Evolutionary conservation across 2,329 filamentous ascomycete species (phyloP), one percentile per base, ranked within the genome.

Genomic region (Phyllachora maydis): DNA sequence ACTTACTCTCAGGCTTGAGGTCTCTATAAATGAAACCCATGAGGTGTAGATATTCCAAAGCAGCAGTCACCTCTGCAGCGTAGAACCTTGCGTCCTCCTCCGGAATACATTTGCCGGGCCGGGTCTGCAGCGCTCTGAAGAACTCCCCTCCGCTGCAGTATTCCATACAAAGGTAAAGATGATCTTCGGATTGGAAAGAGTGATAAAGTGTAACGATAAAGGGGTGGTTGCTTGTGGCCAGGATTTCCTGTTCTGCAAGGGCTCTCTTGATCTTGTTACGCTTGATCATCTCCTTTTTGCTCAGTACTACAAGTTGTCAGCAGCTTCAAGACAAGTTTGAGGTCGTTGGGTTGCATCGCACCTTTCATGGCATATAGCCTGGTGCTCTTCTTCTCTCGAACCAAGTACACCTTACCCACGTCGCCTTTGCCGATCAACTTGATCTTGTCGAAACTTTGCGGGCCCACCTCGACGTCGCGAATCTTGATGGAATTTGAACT

Each of bases 221-320:
- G 0, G 88, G 88, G 41, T 98, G 88, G 39, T 98, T 98, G 58
- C 85, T 95, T 19, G 88, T 98, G 6, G 88, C 88, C 25, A 98
- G 58, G 34, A 98, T 98, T 49, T 98, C 88, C 46, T 95, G 88
- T 52, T 98, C 88, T 18, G 88, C 88, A 36, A 98, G 60, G 9
- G 88, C 88, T 43, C 88, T 71, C 64, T 98, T 98, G 55, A 98
- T 98, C 64, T 98, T 98, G 60, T 98, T 98, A 28, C 88, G 76
- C 58, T 98, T 98, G 51, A 98, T 98, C 88, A 98, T 98, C 50
- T 98, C 88, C 59, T 95, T 93, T 54, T 98, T 98, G 62, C 83
- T 95, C 49, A 98, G 47, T 5, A 98, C 88, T 95, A 26, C 22
- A 42, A 10, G 24, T 20, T 26, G 46, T 62, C 37, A 61, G 50